Base-by-base conservation (phyloP, 768 basidiomycete species). In the Heimioporus sp. region DNA sequence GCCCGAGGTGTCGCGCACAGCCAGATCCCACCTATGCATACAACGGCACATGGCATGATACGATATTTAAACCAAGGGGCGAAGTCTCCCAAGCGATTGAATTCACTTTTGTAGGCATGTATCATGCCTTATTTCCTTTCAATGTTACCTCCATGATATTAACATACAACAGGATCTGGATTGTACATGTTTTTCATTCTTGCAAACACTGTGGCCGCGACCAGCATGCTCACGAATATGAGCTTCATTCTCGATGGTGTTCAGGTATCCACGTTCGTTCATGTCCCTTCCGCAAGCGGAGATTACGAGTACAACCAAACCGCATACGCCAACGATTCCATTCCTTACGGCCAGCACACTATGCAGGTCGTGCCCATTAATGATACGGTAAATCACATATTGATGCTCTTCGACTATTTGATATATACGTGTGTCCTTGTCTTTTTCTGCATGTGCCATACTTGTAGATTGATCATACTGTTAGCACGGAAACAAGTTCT, bases 121-220 rank as follows among this genome's bases (percentile, higher is more conserved):
- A 20, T 24, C 24, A 24, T 8, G 57, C n/a, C 8, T 1, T 10
- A 5, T 0, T 39, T 10, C 2, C 30, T 41, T 20, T 3, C 20
- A 12, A 19, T 24, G 1, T 37, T n/a, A 11, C 28, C 10, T 21
- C 9, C 5, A 12, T 21, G 16, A 30, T 16, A 6, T 16, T 24
- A 24, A 24, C 24, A 10, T 19, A 40, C 20, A 16, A 32, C 44
- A 63, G 58, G 61, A 32, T 60, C 28, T 8, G 58, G 39, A 2
- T 1, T 63, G 17, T 63, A 60, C 16, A 48, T 62, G 46, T 63
- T 53, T 39, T 60, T 63, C 24, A 60, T 57, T 37, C 17, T 55
- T 0, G 53, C 61, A 9, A 63, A 63, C 36, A 43, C 10, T 3
- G 16, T 54, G 6, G 1, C 35, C 2, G 0, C 4, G 28, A 19